These are phyloP conservation scores for Schrenkiella parvula DNA, from an alignment of 345 rosid species.

Conservation along the genomic window DNA sequence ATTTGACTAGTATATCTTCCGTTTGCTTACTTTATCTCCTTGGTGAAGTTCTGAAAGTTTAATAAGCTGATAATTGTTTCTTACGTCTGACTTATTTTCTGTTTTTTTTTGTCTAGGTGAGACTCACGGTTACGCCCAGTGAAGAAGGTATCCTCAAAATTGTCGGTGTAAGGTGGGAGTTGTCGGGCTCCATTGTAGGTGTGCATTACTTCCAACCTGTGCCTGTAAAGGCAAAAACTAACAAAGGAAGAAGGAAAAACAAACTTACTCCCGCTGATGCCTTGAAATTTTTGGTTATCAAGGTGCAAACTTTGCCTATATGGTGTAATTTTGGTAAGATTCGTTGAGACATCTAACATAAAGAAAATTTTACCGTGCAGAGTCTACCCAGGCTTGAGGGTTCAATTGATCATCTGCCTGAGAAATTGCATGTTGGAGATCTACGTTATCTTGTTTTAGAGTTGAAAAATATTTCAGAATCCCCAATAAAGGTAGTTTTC, in stretches of 20 bases:
- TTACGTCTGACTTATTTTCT: slow-evolving; percentile 9
- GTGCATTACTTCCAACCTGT: slow-evolving; percentile 54
- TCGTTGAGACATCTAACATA: slow-evolving; percentile 10
- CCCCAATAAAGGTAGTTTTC: slow-evolving; percentile 63
- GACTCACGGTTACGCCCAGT: slow-evolving; percentile 75
- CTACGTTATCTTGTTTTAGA: slow-evolving; percentile 66
- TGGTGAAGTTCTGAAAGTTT: slow-evolving; percentile 8
- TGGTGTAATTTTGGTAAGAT: slow-evolving; percentile 9
- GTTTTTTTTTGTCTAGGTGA: slow-evolving; percentile 48
- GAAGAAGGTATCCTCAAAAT: slow-evolving; percentile 83
- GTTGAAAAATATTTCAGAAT: slow-evolving; percentile 65
- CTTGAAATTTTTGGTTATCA: slow-evolving; percentile 76
- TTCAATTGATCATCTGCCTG: slow-evolving; percentile 54
- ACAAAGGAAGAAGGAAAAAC: slow-evolving; percentile 50
- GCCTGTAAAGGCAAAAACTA: slow-evolving; percentile 45
- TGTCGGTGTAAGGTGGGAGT: slow-evolving; percentile 88
- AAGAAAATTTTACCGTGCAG: slow-evolving; percentile 37
- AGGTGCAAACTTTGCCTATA: slow-evolving; percentile 44
- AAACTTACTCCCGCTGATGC: slow-evolving; percentile 46
- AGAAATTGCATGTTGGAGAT: slow-evolving; percentile 70
- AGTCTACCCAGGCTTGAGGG: slow-evolving; percentile 90
- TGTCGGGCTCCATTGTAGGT: slow-evolving; percentile 78
- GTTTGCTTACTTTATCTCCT: not conserved
- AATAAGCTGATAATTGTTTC: not conserved
- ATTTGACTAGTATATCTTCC: not conserved